phyloP scores from a whole-genome alignment of 345 rosid genomes.

The Stellera chamaejasme region DNA sequence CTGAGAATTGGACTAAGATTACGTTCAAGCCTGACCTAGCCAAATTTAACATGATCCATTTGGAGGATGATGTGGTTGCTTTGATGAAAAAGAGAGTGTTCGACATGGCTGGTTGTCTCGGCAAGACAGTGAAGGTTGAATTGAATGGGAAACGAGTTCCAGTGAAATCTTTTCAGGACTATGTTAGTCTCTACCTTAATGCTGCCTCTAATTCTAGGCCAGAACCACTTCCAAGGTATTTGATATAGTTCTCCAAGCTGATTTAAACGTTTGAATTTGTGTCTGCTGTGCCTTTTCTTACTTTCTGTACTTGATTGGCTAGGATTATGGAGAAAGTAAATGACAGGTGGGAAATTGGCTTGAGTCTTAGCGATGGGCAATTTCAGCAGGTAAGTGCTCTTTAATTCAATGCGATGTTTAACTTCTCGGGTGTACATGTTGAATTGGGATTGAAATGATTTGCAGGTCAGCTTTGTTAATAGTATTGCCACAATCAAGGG shows the following conservation, averaged over 20 bases:
- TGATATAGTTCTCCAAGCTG: not conserved
- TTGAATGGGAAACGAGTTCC: conserved; percentile 70
- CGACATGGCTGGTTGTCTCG: conserved; percentile 93
- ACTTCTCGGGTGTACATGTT: not conserved
- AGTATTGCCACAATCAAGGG: conserved; percentile 86
- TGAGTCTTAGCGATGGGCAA: conserved; percentile 81
- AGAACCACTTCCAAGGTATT: conserved; percentile 52
- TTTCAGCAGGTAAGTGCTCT: conserved; percentile 67
- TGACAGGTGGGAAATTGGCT: conserved; percentile 90
- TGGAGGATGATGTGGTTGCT: conserved; percentile 91
- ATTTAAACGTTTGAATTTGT: not conserved
- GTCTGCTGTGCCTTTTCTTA: conserved; percentile 4
- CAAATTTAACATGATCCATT: conserved; percentile 69
- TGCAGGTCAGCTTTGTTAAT: conserved; percentile 94
- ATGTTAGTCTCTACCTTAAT: conserved; percentile 62
- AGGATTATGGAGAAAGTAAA: conserved; percentile 66
- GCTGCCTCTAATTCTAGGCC: conserved; percentile 33
- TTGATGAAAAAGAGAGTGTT: conserved; percentile 86
- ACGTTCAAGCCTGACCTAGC: conserved; percentile 76
- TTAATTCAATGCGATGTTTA: not conserved
- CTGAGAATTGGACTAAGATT: conserved; percentile 92
- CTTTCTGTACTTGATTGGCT: conserved; percentile 14
- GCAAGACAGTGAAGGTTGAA: conserved; percentile 86
- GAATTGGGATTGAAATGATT: conserved; percentile 2
- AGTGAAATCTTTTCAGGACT: conserved; percentile 64